Evolutionary conservation across 345 rosid species (phyloP), one percentile per base, ranked within the genome.

Genomic region (Passiflora organensis): DNA sequence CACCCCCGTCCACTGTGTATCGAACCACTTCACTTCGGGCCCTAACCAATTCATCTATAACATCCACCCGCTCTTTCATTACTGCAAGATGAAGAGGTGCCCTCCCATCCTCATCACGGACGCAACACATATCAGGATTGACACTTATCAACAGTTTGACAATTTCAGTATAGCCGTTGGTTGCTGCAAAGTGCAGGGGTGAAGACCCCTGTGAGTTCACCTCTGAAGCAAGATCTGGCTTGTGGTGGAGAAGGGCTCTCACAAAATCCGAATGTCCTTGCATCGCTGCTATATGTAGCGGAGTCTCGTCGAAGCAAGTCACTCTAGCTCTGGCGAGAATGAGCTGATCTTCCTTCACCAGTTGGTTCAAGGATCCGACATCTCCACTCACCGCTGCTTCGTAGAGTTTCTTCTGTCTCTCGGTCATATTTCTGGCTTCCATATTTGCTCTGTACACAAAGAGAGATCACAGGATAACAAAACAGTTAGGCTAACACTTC

Each of bases 201-300:
- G 17, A 10, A 2, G 17, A 19, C 0, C 57, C 57, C 12, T 34
- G 42, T 0, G 21, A 3, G 57, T 37, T 21, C 9, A 16, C 43
- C 19, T 53, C 44, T 1, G 22, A 16, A 6, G 44, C 57, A 17
- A 53, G 41, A 12, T 38, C 44, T 19, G 57, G 57, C 6, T 18
- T 5, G 22, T 34, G 6, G 14, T 19, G 24, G 15, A 53, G 17
- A n/a, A 20, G 43, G 0, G 13, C 5, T 19, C n/a, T 53, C 24
- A 13, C 57, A 10, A 53, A 53, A 9, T 4, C 16, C 1, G 19
- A 0, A 19, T 53, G 57, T 0, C 28, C 57, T 13, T 16, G 57
- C 20, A 53, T 24, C 0, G 57, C 43, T 17, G 46, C 66, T 2
- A 53, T 2, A 24, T 53, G 66, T 46, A 62, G 34, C n/a, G 53